A percentile compares a stretch with the other conserved stretches of the same genome.
These are phyloP conservation scores for Mediolabrus comicus DNA, from an alignment of 108 stramenopile species.

Conservation along the genomic window DNA sequence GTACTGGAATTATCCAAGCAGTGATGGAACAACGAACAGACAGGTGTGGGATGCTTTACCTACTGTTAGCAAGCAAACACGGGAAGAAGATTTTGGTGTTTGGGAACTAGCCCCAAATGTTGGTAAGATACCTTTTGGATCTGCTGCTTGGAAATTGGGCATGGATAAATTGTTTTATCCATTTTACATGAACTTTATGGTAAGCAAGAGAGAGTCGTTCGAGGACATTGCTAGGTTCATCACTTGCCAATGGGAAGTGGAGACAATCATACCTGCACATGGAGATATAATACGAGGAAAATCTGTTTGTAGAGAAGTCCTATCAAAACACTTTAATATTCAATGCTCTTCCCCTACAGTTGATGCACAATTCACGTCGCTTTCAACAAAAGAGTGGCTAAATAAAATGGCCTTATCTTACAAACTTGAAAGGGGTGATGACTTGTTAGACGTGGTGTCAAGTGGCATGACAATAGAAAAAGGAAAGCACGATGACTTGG, in stretches of 20 bases:
- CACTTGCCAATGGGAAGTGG: constrained; percentile 68
- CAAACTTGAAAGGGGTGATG: constrained; percentile 41
- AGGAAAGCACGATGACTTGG: not conserved
- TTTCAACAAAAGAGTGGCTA: constrained; percentile 22
- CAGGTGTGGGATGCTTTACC: constrained; percentile 18
- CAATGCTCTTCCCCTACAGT: not conserved
- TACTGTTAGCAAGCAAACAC: not conserved
- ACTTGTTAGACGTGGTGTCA: constrained; percentile 23
- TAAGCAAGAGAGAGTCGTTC: constrained; percentile 45
- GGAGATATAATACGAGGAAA: constrained; percentile 82
- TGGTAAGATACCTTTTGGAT: constrained; percentile 63
- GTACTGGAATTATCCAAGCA: constrained; percentile 86
- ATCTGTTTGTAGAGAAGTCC: constrained; percentile 49
- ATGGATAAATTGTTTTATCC: constrained; percentile 84
- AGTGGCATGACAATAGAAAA: not conserved
- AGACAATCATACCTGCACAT: constrained; percentile 78
- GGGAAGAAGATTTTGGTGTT: constrained; percentile 46
- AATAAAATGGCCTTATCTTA: constrained; percentile 39
- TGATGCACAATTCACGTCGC: constrained; percentile 31
- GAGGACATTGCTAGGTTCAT: constrained; percentile 35
- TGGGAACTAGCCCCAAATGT: constrained; percentile 79
- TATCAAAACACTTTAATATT: constrained; percentile 56
- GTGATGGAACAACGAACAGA: constrained; percentile 68
- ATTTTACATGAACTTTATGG: constrained; percentile 85
- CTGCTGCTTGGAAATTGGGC: constrained; percentile 60